Percentiles rank a stretch among this genome's conserved stretches.
phyloP scores from a whole-genome alignment of 2,329 filamentous ascomycete species.

The Mollisia scopiformis region DNA sequence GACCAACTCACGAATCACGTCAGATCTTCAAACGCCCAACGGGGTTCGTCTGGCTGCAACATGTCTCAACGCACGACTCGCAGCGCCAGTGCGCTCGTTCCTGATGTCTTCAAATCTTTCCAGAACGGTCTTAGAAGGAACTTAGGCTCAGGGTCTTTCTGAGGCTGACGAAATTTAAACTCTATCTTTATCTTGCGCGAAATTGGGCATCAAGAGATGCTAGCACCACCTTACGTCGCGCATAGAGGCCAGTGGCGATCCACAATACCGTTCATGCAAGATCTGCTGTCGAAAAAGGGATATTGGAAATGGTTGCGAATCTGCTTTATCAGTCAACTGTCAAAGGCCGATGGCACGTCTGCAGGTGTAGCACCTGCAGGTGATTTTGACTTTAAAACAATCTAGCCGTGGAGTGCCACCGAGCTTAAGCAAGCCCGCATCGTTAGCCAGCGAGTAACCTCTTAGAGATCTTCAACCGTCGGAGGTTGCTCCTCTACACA shows the following conservation, averaged over 20 bases:
- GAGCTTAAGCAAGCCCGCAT: background rate
- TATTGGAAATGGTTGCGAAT: background rate
- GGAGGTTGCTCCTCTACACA: background rate
- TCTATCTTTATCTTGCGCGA: background rate
- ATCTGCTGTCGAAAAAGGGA: background rate
- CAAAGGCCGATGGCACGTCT: background rate
- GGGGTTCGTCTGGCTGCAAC: background rate
- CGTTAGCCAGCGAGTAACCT: background rate
- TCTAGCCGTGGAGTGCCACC: background rate
- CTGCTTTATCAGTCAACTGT: background rate
- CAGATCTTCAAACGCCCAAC: constrained; percentile 10
- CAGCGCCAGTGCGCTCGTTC: background rate
- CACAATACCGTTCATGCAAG: no score
- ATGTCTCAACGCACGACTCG: background rate
- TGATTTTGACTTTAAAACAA: background rate
- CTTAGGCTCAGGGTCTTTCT: background rate
- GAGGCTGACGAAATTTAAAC: background rate
- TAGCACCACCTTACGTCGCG: no score
- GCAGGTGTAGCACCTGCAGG: background rate
- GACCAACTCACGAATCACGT: background rate
- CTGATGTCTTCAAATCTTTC: background rate
- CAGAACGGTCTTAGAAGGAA: background rate
- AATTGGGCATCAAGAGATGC: background rate
- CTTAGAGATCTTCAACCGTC: background rate
- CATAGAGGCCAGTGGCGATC: no score